Base-by-base conservation (phyloP, 2,329 filamentous ascomycete species). In the Calonectria honghensis region DNA sequence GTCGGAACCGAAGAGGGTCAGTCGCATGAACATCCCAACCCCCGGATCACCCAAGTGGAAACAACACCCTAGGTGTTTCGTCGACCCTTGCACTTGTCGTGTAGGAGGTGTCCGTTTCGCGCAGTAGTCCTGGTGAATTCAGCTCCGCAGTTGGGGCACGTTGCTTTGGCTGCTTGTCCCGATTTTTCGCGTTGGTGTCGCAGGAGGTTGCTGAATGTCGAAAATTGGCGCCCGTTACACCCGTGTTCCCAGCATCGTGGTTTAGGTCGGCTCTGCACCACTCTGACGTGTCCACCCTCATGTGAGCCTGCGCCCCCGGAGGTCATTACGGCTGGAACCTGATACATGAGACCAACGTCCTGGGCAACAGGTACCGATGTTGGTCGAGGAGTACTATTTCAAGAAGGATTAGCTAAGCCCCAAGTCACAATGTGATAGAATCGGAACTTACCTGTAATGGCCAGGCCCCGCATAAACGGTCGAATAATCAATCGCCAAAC, bases 191-290 rank as follows among this genome's bases (percentile, higher is more conserved):
- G 92, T 85, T 98, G 96, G 84, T 98, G 96, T 76, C 96, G 91
- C 48, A 98, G 88, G 4, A 98, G 90, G 83, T 98, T 98, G 90
- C 96, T 98, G 83, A 98, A 98, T 4, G 96, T 98, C 24, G 95
- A 98, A 83, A 98, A 98, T 82, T 98, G 95, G 37, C 96, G 93
- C 27, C 96, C 96, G 81, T 98, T 98, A 88, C 96, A 98, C 14
- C 96, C 96, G 82, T 98, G 96, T 75, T 98, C 96, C 95, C 95
- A 98, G 85, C 96, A 98, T 83, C 98, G 95, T 59, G 96, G 96
- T 86, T 98, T 98, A n/a, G 95, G 95, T 77, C 94, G 91, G 79
- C 92, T 93, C 83, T 94, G 93, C 24, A 96, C 89, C 20, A 96
- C 91, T 73, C 94, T 90, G 50, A 95, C 92, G 77, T 92, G 87